Percentiles rank a stretch among this genome's conserved stretches.
phyloP scores from a whole-genome alignment of 139 green algal genomes.

The Protoeuglena noctilucae region DNA sequence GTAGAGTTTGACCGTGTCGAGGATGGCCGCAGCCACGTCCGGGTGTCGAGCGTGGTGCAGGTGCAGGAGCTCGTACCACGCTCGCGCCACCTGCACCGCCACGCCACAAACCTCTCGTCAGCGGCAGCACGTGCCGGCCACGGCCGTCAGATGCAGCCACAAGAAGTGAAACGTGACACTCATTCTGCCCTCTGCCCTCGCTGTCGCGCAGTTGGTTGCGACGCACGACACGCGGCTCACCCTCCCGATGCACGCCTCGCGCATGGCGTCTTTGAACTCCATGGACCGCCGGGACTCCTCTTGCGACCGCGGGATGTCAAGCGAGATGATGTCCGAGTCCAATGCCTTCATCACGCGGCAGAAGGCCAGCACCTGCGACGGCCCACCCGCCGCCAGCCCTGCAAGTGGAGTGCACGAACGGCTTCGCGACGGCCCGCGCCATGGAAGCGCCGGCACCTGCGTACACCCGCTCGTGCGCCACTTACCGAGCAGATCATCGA shows the following conservation, averaged over 20 bases:
- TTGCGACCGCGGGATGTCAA: slow-evolving; percentile 66
- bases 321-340: slow-evolving; percentile 79
- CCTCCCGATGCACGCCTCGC: slow-evolving; percentile 61
- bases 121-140: no score
- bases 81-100: slow-evolving; percentile 33
- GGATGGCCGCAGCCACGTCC: slow-evolving; percentile 38
- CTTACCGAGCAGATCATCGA: no score
- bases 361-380: slow-evolving; percentile 60
- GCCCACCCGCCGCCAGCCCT: slow-evolving; percentile 53
- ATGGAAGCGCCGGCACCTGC: no score
- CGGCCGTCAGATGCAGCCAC: no score
- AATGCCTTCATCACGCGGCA: slow-evolving; percentile 65
- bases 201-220: no score
- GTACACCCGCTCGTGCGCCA: no score
- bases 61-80: slow-evolving; percentile 49
- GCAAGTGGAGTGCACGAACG: neutral
- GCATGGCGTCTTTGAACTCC: slow-evolving; percentile 89
- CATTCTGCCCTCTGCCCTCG: no score
- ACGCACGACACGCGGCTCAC: no score
- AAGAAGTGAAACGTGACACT: no score
- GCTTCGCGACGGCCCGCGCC: no score
- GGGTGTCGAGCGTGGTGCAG: slow-evolving; percentile 25
- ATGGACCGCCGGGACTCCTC: slow-evolving; percentile 56
- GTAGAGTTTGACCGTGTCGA: slow-evolving; percentile 51
- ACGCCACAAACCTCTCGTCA: no score